Evolutionary conservation across 73 alveolate species (phyloP).

Genomic region (Tetrahymena thermophila): DNA sequence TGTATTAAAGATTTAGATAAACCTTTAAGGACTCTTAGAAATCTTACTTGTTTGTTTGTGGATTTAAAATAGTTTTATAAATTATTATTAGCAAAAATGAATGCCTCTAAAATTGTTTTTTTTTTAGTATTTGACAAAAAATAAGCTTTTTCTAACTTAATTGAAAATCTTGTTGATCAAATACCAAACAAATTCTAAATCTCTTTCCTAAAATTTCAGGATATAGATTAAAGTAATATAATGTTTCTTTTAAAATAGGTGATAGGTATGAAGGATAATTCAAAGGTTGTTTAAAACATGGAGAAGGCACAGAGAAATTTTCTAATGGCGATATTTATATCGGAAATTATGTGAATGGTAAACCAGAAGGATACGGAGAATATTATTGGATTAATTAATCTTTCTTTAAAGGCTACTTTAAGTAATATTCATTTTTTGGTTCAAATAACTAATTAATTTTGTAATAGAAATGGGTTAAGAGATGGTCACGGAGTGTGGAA

Average conservation of each 20-base stretch:
- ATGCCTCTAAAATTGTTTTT: no score
- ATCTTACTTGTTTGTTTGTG: neutral
- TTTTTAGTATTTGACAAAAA: no score
- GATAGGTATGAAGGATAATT: constrained; percentile 88
- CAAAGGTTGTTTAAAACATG: constrained; percentile 34
- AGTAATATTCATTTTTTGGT: neutral
- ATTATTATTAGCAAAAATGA: no score
- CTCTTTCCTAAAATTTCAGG: no score
- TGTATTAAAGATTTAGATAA: neutral
- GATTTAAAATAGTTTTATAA: no score
- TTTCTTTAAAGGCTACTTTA: constrained; percentile 24
- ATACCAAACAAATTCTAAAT: no score
- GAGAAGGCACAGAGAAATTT: constrained; percentile 52
- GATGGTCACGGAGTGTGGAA: constrained; percentile 41
- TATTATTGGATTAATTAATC: constrained; percentile 36
- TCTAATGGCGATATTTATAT: constrained; percentile 62
- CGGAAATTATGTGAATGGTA: constrained; percentile 72
- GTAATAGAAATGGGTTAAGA: neutral
- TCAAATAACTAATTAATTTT: neutral
- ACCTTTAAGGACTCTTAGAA: neutral
- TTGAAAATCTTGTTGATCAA: no score
- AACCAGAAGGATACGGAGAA: constrained; percentile 78
- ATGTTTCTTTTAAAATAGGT: constrained; percentile 28
- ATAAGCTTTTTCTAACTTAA: no score
- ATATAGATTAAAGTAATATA: no score